A percentile compares a stretch with the other conserved stretches of the same genome.
Conservation (phyloP, 2,329 filamentous ascomycete genomes). For the Pyricularia sp. region DNA sequence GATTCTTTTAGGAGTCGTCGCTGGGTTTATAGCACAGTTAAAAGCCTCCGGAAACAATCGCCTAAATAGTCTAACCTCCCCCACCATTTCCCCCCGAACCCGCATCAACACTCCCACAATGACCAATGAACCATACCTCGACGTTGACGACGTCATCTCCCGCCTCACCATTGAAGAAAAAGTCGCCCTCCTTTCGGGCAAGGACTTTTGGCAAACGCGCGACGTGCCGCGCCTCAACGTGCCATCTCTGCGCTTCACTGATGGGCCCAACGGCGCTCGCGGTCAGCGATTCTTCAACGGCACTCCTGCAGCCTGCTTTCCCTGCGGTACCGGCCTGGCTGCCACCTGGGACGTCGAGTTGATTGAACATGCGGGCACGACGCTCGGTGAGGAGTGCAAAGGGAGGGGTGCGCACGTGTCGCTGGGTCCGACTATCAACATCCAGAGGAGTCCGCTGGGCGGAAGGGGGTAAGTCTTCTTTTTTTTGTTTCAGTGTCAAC, state of each 20-base stretch:
- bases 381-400: conserved; percentile 54
- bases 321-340: conserved; percentile 33
- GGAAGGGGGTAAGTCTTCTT: conserved; percentile 15
- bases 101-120: not conserved
- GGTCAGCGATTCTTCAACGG: conserved; percentile 17
- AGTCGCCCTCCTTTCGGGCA: conserved; percentile 7
- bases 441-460: conserved; percentile 24
- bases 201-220: conserved; percentile 17
- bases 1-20: too few species aligned
- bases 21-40: too few species aligned
- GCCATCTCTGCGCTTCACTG: conserved; percentile 19
- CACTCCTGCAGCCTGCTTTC: conserved; percentile 31
- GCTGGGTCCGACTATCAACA: conserved; percentile 44
- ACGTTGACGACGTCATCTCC: conserved; percentile 1
- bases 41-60: too few species aligned
- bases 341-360: conserved; percentile 55
- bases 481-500: not conserved
- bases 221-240: conserved; percentile 16
- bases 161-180: conserved; percentile 9
- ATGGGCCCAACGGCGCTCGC: conserved; percentile 21
- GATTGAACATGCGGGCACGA: conserved; percentile 47
- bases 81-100: not conserved
- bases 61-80: too few species aligned
- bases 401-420: conserved; percentile 57
- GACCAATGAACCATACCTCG: not conserved